Evolutionary conservation across 306 rosid species (phyloP), one percentile per base, ranked within the genome.

Genomic region (Carpinus fangiana): DNA sequence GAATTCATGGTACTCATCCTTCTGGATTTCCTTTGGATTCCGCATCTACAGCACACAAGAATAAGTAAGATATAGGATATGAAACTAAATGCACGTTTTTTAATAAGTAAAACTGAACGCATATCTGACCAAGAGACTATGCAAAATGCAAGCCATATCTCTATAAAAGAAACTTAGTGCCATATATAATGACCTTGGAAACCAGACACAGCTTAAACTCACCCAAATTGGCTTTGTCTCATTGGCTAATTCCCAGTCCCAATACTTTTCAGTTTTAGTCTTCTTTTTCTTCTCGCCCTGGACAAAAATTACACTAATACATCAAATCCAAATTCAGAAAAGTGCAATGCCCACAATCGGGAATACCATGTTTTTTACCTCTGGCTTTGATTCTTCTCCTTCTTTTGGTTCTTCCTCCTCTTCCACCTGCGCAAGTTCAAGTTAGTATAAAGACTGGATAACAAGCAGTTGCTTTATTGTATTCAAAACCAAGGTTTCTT

Each of bases 201-300:
- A 73, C 54, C 54, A 78, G 41, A 82, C 26, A 61, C n/a, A 62
- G 18, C 73, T 53, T 54, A 7, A 83, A 88, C 99, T 89, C 85
- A 93, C 99, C 99, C 99, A 96, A 73, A 96, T 89, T 79, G 99
- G 98, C 86, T 96, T 93, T 51, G 99, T 93, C 83, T 93, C 98
- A 74, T 96, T 96, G 75, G 93, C 86, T 78, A 96, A 82, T 82
- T 91, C 99, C 99, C 98, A 96, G 84, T 96, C 99, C 99, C 97
- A 93, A 77, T 91, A 96, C 84, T 96, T 96, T 85, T 93, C 99
- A 55, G 98, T 96, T 83, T 88, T 90, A 14, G 83, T 91, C 81
- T 86, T 90, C 86, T 82, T 91, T 84, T 89, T 93, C 87, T 78
- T 87, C 88, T 91, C 97, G 50, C 89, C 97, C 98, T 93, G 88